Percentiles rank a stretch among this genome's conserved stretches.
phyloP scores from a whole-genome alignment of 2,329 filamentous ascomycete species.

The Microascus cirrosus region DNA sequence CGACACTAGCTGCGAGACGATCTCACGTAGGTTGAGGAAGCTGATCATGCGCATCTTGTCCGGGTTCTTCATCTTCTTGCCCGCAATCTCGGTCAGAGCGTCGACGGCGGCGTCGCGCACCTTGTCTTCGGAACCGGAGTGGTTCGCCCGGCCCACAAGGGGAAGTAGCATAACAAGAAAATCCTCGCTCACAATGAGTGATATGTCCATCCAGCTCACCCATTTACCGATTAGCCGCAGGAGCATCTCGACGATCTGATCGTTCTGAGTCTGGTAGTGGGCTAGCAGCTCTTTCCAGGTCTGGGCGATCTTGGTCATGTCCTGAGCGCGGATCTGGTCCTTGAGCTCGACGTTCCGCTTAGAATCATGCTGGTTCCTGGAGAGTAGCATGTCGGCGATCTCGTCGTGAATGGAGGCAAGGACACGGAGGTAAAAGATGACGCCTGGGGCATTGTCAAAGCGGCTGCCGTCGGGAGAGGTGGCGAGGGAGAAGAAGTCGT shows the following conservation, averaged over 20 bases:
- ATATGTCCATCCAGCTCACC: conserved; percentile 98
- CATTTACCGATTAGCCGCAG: conserved; percentile 89
- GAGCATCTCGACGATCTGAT: conserved; percentile 72
- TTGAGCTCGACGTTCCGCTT: conserved; percentile 85
- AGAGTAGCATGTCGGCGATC: conserved; percentile 85
- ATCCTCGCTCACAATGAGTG: conserved; percentile 77
- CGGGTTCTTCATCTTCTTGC: conserved; percentile 91
- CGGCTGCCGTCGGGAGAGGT: conserved; percentile 45
- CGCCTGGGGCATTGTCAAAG: conserved; percentile 62
- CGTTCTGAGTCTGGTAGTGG: conserved; percentile 61
- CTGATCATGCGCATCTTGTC: conserved; percentile 93
- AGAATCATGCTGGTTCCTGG: conserved; percentile 64
- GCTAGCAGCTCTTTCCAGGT: conserved; percentile 88
- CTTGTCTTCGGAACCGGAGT: conserved; percentile 56
- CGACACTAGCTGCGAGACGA: conserved; percentile 75
- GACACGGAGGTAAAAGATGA: conserved; percentile 80
- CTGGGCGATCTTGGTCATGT: conserved; percentile 76
- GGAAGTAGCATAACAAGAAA: conserved; percentile 81
- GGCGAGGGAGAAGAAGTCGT: conserved; percentile 76
- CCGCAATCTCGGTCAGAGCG: conserved; percentile 88
- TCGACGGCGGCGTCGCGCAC: conserved; percentile 87
- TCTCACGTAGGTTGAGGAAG: conserved; percentile 77
- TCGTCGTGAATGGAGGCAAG: conserved; percentile 90
- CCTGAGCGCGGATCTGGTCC: conserved; percentile 74
- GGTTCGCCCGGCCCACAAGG: conserved; percentile 65